Evolutionary conservation across 1,139 yeast species (phyloP).

Genomic region (Protomyces arabidopsidicola): DNA sequence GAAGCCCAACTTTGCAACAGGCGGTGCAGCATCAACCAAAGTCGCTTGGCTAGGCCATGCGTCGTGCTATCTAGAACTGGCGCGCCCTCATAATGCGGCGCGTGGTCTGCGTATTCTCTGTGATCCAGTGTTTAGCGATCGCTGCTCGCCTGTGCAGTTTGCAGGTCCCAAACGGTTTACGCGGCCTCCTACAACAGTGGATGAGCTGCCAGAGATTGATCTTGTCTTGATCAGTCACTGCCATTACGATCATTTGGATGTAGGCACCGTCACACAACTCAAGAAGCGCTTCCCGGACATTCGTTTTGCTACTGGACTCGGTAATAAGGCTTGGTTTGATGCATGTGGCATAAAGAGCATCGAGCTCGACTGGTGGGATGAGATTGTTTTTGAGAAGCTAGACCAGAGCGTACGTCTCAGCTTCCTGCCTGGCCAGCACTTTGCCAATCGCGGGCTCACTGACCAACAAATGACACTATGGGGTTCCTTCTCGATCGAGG

Average conservation of each 20-base stretch:
- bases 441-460: slow-evolving; percentile 76
- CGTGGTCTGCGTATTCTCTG: slow-evolving; percentile 30
- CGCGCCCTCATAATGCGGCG: slow-evolving; percentile 2
- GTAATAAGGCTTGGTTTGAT: slow-evolving; percentile 58
- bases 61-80: slow-evolving; percentile 29
- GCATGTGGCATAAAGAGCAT: slow-evolving; percentile 53
- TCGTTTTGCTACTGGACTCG: slow-evolving; percentile 60
- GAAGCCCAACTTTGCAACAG: neutral
- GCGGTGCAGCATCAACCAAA: neutral
- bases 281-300: slow-evolving; percentile 20
- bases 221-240: slow-evolving; percentile 81
- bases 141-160: slow-evolving; percentile 42
- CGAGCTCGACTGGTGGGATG: slow-evolving; percentile 95
- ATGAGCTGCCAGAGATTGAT: slow-evolving; percentile 61
- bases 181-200: slow-evolving; percentile 61
- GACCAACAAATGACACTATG: slow-evolving; percentile 79
- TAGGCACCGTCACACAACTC: slow-evolving; percentile 24
- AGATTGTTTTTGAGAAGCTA: slow-evolving; percentile 36
- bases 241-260: slow-evolving; percentile 44
- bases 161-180: slow-evolving; percentile 79
- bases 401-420: slow-evolving; percentile 20
- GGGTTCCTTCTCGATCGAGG: slow-evolving; percentile 39
- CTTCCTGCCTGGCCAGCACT: slow-evolving; percentile 86
- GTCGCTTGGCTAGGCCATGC: slow-evolving; percentile 34
- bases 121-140: slow-evolving; percentile 31